A percentile compares a stretch with the other conserved stretches of the same genome.
phyloP scores from a whole-genome alignment of 2,329 filamentous ascomycete species.

The Sordariomycetes sp. region DNA sequence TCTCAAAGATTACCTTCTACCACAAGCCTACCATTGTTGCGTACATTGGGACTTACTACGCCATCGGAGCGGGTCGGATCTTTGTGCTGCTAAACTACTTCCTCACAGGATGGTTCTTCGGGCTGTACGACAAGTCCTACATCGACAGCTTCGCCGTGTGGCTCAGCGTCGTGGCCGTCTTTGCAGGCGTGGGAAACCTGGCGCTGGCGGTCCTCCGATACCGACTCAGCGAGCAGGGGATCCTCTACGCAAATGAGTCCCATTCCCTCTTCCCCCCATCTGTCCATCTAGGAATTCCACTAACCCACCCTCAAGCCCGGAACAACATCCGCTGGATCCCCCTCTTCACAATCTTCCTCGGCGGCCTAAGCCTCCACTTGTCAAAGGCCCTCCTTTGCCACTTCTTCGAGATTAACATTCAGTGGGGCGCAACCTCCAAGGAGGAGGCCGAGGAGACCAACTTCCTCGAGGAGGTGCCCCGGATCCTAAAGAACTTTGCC shows the following conservation, averaged over 20 bases:
- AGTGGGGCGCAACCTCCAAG: slow-evolving; percentile 44
- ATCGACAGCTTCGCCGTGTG: slow-evolving; percentile 53
- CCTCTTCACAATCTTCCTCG: slow-evolving; percentile 32
- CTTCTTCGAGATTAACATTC: slow-evolving; percentile 27
- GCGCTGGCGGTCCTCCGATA: slow-evolving; percentile 50
- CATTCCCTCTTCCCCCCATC: slow-evolving; percentile 11
- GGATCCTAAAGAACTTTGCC: slow-evolving; percentile 38
- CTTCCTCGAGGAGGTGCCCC: slow-evolving; percentile 42
- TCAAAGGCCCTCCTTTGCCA: slow-evolving; percentile 25
- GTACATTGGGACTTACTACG: slow-evolving; percentile 61
- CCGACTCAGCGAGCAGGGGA: slow-evolving; percentile 37
- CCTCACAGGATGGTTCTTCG: slow-evolving; percentile 57
- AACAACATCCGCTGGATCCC: slow-evolving; percentile 52
- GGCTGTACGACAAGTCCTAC: slow-evolving; percentile 53
- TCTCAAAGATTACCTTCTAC: slow-evolving; percentile 46
- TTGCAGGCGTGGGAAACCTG: slow-evolving; percentile 47
- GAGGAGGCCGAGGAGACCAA: slow-evolving; percentile 42
- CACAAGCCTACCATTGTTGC: slow-evolving; percentile 61
- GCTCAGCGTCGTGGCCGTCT: slow-evolving; percentile 50
- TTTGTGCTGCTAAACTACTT: slow-evolving; percentile 59
- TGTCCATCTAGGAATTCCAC: background rate
- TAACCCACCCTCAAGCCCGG: slow-evolving; percentile 16
- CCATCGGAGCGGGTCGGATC: slow-evolving; percentile 54
- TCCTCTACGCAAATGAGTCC: slow-evolving; percentile 21
- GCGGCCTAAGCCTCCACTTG: slow-evolving; percentile 27